Evolutionary conservation across 2,329 filamentous ascomycete genomes (phyloP), one percentile per base, ranked within the genome.

Genomic region (Claviceps citrina): DNA sequence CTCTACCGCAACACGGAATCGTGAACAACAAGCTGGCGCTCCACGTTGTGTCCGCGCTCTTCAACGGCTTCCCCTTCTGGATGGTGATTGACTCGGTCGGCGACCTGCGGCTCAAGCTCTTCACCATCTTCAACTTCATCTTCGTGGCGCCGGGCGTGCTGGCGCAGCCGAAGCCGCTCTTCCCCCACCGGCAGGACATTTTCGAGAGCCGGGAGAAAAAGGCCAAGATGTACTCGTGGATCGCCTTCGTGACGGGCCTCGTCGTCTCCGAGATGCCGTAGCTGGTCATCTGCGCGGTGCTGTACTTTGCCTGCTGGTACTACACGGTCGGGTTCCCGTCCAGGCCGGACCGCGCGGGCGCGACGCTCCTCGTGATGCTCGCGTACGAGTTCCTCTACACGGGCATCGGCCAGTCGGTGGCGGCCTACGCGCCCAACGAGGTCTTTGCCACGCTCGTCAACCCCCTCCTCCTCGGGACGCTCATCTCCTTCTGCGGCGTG

Each of bases 401-500:
- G 0, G 67, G 67, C 1, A 71, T 81, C 34, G 76, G 74, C 0
- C 75, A 79, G 48, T 72, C 74, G 49, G 62, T 78, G n/a, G 72
- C 73, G 0, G 73, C 75, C 1, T 78, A 76, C 44, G 69, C 73
- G 0, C 74, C 74, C 0, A 77, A 74, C 45, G 71, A 67, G 26
- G 66, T 74, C 9, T 76, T 76, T 33, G 74, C 74, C 0, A 61
- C 70, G 0, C 61, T 78, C 4, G 65, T 67, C 44, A 77, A 76
- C 46, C 72, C 72, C 0, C 51, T 78, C 0, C 39, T 77, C 9
- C 58, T 78, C 41, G 65, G 68, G 51, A 55, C 75, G 31, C 63
- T 84, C 3, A 67, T 84, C 7, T 72, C 70, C 1, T 86, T 87
- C 62, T 85, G 80, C 49, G 82, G 82, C 45, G 78, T 86, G 1